These are phyloP conservation scores for Beauveria varroae DNA, from an alignment of 2,329 filamentous ascomycete genomes.

Conservation along the genomic window DNA sequence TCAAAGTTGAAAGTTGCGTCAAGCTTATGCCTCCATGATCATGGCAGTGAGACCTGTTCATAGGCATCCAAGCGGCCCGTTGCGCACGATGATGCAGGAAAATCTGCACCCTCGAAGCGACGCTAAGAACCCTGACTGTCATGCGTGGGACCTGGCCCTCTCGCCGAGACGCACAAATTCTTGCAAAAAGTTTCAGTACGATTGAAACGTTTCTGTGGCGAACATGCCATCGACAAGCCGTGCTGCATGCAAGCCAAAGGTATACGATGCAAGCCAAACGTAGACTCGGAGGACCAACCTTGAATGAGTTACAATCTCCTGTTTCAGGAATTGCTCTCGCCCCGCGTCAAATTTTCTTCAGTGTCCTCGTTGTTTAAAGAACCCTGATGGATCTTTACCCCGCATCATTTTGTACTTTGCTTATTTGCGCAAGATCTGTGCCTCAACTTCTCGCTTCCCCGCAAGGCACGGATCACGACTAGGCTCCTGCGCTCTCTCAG, in stretches of 20 bases:
- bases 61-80: neutral
- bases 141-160: neutral
- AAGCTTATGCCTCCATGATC: neutral
- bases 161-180: neutral
- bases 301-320: too few species aligned
- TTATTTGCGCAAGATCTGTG: neutral
- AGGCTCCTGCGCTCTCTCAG: neutral
- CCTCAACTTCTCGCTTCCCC: neutral
- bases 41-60: neutral
- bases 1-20: neutral
- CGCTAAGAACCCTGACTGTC: neutral
- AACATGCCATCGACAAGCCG: too few species aligned
- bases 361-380: too few species aligned
- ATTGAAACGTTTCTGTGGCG: too few species aligned
- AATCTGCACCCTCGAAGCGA: neutral
- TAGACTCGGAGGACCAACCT: too few species aligned
- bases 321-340: too few species aligned
- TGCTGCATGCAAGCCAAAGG: too few species aligned
- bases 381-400: neutral
- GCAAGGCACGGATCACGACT: conserved; percentile 4
- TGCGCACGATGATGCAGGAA: neutral
- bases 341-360: too few species aligned
- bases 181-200: too few species aligned
- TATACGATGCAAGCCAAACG: too few species aligned
- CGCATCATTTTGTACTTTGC: neutral